Percentiles rank a stretch among this genome's conserved stretches.
phyloP scores from a whole-genome alignment of 202 grass and related monocot species.

The Zoysia matrella region DNA sequence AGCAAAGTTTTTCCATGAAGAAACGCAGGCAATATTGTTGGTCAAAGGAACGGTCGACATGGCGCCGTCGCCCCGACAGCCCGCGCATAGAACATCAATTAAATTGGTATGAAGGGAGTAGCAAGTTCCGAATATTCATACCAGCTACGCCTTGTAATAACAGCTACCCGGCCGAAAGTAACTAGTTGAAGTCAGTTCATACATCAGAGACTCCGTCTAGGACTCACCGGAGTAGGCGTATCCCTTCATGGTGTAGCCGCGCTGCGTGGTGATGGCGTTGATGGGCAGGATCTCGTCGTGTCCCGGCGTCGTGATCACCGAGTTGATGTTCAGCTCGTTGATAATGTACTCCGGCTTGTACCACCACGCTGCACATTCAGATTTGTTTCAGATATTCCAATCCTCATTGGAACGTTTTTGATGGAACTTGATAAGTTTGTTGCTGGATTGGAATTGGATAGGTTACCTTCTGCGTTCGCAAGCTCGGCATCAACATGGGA shows the following conservation, averaged over 20 bases:
- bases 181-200: neutral
- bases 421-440: too few species aligned
- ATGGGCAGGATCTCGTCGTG: conserved; percentile 96
- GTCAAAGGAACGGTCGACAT: neutral
- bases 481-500: conserved; percentile 80
- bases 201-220: neutral
- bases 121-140: neutral
- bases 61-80: too few species aligned
- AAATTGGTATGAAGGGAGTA: too few species aligned
- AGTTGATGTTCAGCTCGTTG: conserved; percentile 90
- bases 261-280: conserved; percentile 80
- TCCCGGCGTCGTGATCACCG: conserved; percentile 79
- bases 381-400: neutral
- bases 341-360: conserved; percentile 94
- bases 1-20: neutral
- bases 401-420: too few species aligned
- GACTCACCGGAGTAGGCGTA: conserved; percentile 92
- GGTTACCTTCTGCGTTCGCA: conserved; percentile 84
- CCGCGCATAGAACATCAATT: neutral
- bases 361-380: conserved; percentile 71
- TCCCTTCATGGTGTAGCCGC: conserved; percentile 80
- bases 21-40: neutral
- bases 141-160: neutral
- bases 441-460: too few species aligned
- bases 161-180: neutral